Conservation (phyloP, 345 rosid species). For the Bruguiera gymnorhiza region DNA sequence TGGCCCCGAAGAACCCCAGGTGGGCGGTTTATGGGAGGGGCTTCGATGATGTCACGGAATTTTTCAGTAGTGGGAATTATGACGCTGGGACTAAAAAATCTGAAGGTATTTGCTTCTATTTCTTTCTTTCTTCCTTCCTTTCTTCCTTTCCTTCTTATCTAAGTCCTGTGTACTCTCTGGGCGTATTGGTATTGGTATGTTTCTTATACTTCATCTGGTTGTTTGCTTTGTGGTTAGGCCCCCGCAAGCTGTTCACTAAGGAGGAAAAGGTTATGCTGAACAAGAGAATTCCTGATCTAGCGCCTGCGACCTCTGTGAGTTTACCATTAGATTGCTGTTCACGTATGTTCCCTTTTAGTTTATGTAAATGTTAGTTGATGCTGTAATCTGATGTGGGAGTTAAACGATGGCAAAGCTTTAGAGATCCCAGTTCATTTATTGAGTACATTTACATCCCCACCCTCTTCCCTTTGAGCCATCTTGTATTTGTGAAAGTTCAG, state of each 20-base stretch:
- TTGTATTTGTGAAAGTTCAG: background rate
- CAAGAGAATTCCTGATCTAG: conserved; percentile 62
- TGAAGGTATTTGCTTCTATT: conserved; percentile 40
- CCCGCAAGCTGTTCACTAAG: conserved; percentile 61
- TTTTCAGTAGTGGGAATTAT: conserved; percentile 58
- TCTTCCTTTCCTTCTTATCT: too few species aligned
- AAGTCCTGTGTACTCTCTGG: background rate
- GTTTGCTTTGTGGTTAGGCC: conserved; percentile 39
- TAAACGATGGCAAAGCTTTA: background rate
- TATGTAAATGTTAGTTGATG: background rate
- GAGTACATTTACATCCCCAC: too few species aligned
- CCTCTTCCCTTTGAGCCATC: background rate
- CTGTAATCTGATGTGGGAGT: background rate
- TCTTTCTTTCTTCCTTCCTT: background rate
- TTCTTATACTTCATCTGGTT: background rate
- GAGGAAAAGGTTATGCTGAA: conserved; percentile 82
- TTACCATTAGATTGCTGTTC: background rate
- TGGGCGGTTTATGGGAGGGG: conserved; percentile 95
- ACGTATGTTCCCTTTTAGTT: too few species aligned
- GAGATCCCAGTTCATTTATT: background rate
- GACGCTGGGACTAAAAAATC: conserved; percentile 50
- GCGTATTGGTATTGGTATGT: background rate
- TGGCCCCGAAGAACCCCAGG: conserved; percentile 72
- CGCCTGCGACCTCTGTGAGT: conserved; percentile 79
- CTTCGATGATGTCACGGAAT: conserved; percentile 67